A percentile compares a stretch with the other conserved stretches of the same genome.
These are phyloP conservation scores for Podospora bellae-mahoneyi DNA, from an alignment of 495 filamentous ascomycete species.

Conservation along the genomic window DNA sequence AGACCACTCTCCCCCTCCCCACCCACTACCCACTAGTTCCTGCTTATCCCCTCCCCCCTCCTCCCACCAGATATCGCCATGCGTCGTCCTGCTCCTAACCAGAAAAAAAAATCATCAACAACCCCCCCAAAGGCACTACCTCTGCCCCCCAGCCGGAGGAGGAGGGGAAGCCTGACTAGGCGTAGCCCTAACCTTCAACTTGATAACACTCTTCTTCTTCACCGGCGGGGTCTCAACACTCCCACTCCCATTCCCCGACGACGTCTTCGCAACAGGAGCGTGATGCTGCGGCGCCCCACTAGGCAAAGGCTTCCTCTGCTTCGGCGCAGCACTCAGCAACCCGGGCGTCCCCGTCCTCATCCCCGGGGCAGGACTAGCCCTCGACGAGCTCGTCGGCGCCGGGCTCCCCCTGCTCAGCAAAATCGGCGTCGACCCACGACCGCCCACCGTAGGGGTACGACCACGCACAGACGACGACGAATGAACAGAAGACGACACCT, in stretches of 20 bases:
- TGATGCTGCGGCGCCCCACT: neutral
- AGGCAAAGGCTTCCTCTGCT: conserved; percentile 41
- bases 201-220: conserved; percentile 1
- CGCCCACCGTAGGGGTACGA: neutral
- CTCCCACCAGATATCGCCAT: too few species aligned
- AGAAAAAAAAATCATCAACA: neutral
- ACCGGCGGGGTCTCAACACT: neutral
- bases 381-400: neutral
- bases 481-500: neutral
- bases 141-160: neutral
- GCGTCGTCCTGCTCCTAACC: too few species aligned
- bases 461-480: neutral
- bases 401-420: neutral
- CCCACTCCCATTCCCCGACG: neutral
- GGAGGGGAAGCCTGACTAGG: neutral
- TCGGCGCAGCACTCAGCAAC: neutral
- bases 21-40: too few species aligned
- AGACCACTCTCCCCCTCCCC: too few species aligned
- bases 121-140: neutral
- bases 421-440: neutral
- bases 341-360: neutral
- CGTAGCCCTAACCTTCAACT: neutral
- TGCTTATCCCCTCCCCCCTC: too few species aligned
- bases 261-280: neutral
- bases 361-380: conserved; percentile 5